Conservation (phyloP, 805 yeast genomes). For the Pichia thaimueangensis region DNA sequence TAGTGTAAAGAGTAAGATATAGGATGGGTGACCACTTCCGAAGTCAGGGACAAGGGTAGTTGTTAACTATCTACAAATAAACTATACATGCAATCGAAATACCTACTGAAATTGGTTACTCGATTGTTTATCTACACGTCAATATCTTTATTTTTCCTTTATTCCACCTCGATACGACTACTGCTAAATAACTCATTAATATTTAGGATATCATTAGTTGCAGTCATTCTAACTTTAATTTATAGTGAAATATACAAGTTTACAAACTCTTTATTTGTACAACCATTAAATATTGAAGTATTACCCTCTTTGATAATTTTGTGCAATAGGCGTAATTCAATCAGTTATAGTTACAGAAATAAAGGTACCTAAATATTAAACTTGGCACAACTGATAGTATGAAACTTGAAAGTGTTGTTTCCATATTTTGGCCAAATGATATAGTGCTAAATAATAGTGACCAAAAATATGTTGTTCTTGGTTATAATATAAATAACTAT, state of each 20-base stretch:
- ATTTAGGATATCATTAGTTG: neutral
- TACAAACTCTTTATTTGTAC: neutral
- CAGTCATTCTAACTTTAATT: neutral
- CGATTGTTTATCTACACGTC: neutral
- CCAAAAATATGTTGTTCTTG: conserved; percentile 21
- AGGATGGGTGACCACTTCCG: no score
- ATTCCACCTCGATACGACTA: neutral
- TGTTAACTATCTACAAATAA: no score
- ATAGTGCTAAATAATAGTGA: conserved; percentile 8
- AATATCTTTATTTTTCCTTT: neutral
- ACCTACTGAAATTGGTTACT: neutral
- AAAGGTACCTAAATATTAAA: no score
- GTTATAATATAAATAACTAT: conserved; percentile 19
- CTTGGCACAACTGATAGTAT: no score
- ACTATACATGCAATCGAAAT: neutral
- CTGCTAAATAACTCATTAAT: neutral
- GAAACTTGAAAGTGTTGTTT: conserved; percentile 5
- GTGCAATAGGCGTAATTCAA: conserved; percentile 15
- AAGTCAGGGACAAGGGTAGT: no score
- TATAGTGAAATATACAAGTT: conserved; percentile 5
- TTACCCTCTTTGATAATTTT: conserved; percentile 4
- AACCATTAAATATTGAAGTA: neutral
- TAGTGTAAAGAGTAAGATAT: no score
- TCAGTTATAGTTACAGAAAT: conserved; percentile 3
- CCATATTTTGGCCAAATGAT: conserved; percentile 29